Base-by-base conservation (phyloP, 805 yeast species). In the Zygosaccharomyces lentus region DNA sequence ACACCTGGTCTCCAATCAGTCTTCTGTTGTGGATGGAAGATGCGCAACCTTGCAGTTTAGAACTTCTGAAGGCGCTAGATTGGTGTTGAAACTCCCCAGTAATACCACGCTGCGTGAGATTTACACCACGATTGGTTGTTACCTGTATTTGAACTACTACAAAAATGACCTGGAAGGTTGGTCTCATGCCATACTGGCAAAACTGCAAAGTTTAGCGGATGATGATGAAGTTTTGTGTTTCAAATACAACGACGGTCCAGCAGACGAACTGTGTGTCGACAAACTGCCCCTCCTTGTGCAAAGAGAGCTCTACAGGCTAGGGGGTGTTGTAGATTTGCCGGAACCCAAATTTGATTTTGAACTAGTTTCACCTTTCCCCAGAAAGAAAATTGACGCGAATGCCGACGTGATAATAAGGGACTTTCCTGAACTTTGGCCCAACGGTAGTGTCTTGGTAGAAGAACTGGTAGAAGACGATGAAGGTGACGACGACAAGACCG, bases 111-210 rank as follows among this genome's bases (percentile, higher is more conserved):
- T 61, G 26, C 49, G 52, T 42, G 50, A 58, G 1, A 42, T 64
- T 4, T 62, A 62, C 41, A 34, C 47, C 13, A 50, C 50, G 21
- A 43, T 62, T 17, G 66, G 65, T 9, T 52, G 61, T 16, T 59
- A 57, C 37, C 36, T 61, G 35, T 62, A 54, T 32, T 42, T 59
- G 26, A 34, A 52, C 1, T 47, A 54, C 16, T 44, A 83, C 51
- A 77, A 86, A 24, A 95, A 87, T 56, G 81, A 84, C 54, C 91
- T 93, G 0, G 56, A 70, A 4, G 88, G 80, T 58, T 87, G 90
- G 59, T 63, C 81, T n/a, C 74, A 71, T 2, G 67, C 68, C 2
- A 76, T 86, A 10, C 71, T 68, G 16, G 80, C 78, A 10, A 60
- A 54, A 42, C 42, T 61, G 8, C 34, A 44, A 8, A 46, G 45